Evolutionary conservation across 441 rosid species (phyloP).

Genomic region (Hura crepitans): DNA sequence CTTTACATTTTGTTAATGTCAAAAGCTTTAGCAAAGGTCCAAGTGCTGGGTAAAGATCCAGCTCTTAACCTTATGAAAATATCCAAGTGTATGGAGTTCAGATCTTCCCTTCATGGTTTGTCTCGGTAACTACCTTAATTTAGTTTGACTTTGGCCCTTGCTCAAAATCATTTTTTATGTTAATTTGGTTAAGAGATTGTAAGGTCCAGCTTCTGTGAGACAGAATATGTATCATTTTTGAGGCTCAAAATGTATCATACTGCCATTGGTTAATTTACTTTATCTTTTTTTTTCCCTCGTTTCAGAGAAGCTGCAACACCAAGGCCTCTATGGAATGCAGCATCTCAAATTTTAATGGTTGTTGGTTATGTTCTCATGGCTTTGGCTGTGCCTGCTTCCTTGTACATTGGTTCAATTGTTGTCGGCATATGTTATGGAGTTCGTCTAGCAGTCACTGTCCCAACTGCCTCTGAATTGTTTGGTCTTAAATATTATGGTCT

Average conservation of each 20-base stretch:
- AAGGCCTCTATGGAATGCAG: slow-evolving; percentile 86
- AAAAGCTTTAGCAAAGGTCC: not conserved
- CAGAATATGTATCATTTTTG: not conserved
- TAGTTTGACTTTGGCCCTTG: too few species aligned
- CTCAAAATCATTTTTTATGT: too few species aligned
- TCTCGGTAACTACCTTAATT: too few species aligned
- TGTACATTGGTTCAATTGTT: slow-evolving; percentile 63
- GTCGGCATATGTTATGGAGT: slow-evolving; percentile 81
- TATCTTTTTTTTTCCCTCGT: not conserved
- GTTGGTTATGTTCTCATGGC: slow-evolving; percentile 71
- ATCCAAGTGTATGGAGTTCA: too few species aligned
- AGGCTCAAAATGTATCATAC: too few species aligned
- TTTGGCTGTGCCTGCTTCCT: slow-evolving; percentile 67
- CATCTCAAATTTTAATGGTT: slow-evolving; percentile 67
- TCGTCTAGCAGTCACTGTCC: slow-evolving; percentile 75
- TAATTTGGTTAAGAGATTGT: not conserved
- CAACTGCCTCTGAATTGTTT: slow-evolving; percentile 76
- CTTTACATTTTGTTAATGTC: not conserved
- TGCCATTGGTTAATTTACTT: not conserved
- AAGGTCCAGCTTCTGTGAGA: not conserved
- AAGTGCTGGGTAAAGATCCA: not conserved
- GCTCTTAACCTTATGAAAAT: not conserved
- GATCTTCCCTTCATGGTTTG: too few species aligned
- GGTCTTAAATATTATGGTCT: slow-evolving; percentile 81
- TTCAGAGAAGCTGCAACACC: slow-evolving; percentile 66